Base-by-base conservation (phyloP, 2,329 filamentous ascomycete genomes). In the Neofusicoccum umdonicola region DNA sequence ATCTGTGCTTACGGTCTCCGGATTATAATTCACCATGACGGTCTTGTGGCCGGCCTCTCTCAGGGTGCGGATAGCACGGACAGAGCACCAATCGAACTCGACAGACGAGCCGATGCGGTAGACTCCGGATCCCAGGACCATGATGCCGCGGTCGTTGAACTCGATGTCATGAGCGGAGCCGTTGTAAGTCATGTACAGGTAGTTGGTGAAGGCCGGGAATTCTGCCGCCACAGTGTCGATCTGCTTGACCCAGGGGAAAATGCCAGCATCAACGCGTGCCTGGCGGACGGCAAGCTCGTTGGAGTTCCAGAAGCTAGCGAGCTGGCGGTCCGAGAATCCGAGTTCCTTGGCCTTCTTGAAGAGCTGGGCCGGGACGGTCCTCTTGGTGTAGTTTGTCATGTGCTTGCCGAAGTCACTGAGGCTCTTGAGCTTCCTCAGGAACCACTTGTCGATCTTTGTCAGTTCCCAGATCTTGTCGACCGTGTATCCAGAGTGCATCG, bases 361-460 rank as follows among this genome's bases (percentile, higher is more conserved):
- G 44, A 95, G 79, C 22, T 86, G 82, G 4, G 85, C 81, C 13
- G 87, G 85, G 64, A 87, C 83, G 54, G 84, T 87, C 64, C 90
- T 86, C 50, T 93, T 89, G 69, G 82, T 85, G 79, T 88, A 91
- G 54, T 82, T 83, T 66, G 85, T 83, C 87, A 97, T 91, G 27
- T 85, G 78, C 80, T 93, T 94, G 74, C 89, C 88, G 71, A 98
- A 97, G 80, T 97, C 87, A 78, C 89, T 96, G 9, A 99, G 83
- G 34, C 90, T 89, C 86, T 96, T 96, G 65, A 99, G 88, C 78
- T 92, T 93, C 79, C 87, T 88, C 69, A 99, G 81, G 84, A 98
- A 99, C 95, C 95, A 99, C 79, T 96, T 97, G 82, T 98, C 95
- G 72, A 99, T 99, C 81, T 94, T 93, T 73, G 95, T 99, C 82